Evolutionary conservation across 177 flowering plant species (phyloP).

Genomic region (Vitis hybrid): DNA sequence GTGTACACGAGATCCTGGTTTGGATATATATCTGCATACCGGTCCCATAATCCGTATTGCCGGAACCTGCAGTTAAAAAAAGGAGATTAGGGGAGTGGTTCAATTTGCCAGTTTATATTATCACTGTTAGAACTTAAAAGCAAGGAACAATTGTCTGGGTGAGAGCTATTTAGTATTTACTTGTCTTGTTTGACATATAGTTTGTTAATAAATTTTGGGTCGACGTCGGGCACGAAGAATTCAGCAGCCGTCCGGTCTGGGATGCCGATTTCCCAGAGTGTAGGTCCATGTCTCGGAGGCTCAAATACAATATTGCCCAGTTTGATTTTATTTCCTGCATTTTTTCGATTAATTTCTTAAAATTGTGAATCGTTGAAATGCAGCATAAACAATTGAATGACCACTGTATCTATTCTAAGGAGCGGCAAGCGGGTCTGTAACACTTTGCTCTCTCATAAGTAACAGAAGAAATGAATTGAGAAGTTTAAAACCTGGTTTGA

Average conservation of each 20-base stretch:
- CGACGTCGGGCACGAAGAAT: constrained; percentile 56
- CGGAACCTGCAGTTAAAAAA: constrained; percentile 18
- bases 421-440: no score
- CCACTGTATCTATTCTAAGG: no score
- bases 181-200: constrained; percentile 28
- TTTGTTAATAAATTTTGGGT: constrained; percentile 34
- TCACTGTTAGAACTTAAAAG: background rate
- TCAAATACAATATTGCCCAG: constrained; percentile 13
- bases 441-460: no score
- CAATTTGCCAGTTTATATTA: background rate
- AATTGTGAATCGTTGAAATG: no score
- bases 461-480: no score
- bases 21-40: constrained; percentile 19
- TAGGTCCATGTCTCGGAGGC: constrained; percentile 46
- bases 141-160: background rate
- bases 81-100: background rate
- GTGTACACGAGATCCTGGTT: constrained; percentile 15
- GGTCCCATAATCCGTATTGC: constrained; percentile 33
- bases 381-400: no score
- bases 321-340: constrained; percentile 17
- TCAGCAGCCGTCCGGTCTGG: constrained; percentile 72
- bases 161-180: constrained; percentile 14
- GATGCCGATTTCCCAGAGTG: constrained; percentile 71
- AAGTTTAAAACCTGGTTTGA: constrained; percentile 15
- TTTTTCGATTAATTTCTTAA: background rate